phyloP scores from a whole-genome alignment of 129 eudicot genomes.

The Daucus carota region DNA sequence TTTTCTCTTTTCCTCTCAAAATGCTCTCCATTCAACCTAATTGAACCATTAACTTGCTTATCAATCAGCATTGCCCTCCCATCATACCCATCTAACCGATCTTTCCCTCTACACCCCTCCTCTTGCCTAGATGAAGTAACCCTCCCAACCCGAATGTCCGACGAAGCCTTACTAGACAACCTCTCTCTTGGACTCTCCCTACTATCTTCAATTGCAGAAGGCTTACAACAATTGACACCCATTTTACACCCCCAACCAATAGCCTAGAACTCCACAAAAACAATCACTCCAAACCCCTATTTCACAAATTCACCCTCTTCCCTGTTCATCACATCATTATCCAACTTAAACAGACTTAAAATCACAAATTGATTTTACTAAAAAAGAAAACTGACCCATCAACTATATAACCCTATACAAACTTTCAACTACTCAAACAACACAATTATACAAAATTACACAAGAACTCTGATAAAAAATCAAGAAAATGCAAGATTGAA shows the following conservation, averaged over 20 bases:
- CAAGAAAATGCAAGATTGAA: conserved; percentile 4
- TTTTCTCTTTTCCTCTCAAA: conserved; percentile 65
- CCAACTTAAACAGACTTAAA: conserved; percentile 3
- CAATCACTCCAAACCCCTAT: not conserved
- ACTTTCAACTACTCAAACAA: not conserved
- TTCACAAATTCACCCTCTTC: conserved; percentile 12
- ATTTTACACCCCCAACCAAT: conserved; percentile 24
- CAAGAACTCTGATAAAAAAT: not conserved
- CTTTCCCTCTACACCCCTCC: conserved; percentile 39
- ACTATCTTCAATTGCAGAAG: conserved; percentile 72
- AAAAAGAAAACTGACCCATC: not conserved
- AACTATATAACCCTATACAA: conserved; percentile 17
- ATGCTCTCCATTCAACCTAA: conserved; percentile 44
- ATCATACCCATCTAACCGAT: conserved; percentile 41
- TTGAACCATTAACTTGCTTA: conserved; percentile 60
- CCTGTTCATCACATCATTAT: conserved; percentile 13
- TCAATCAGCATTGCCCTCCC: conserved; percentile 55
- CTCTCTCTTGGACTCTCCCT: conserved; percentile 70
- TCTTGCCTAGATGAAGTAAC: conserved; percentile 63
- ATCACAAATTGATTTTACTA: conserved; percentile 2
- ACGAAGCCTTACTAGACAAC: conserved; percentile 39
- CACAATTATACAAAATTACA: too few species aligned
- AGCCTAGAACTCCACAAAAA: not conserved
- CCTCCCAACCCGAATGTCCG: conserved; percentile 40
- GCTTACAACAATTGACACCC: conserved; percentile 82